These are phyloP conservation scores for Psilocybe mexicana DNA, from an alignment of 1,284 basidiomycete species.

Conservation along the genomic window DNA sequence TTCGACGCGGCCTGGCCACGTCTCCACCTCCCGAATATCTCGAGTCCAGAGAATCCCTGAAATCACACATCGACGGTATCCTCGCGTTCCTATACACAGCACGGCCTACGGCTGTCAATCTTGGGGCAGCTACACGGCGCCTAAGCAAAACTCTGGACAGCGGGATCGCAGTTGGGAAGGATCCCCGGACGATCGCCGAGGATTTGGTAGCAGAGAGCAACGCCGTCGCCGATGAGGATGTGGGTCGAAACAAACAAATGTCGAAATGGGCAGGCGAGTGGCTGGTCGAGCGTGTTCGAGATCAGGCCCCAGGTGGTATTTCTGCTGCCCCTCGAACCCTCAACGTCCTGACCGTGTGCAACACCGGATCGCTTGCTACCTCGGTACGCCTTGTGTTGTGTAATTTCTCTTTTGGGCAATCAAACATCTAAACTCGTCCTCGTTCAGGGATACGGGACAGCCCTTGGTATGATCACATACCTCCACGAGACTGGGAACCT, in stretches of 20 bases:
- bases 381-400: constrained; percentile 57
- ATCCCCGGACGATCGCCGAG: constrained; percentile 50
- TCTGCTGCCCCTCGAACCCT: constrained; percentile 37
- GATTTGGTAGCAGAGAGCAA: constrained; percentile 64
- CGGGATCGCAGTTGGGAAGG: constrained; percentile 41
- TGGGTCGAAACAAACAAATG: constrained; percentile 81
- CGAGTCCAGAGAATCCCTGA: constrained; percentile 47
- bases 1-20: constrained; percentile 47
- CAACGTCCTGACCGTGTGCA: constrained; percentile 92
- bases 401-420: background rate
- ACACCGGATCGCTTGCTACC: constrained; percentile 90
- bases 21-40: constrained; percentile 51
- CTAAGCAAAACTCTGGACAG: constrained; percentile 52
- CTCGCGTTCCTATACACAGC: constrained; percentile 80
- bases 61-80: constrained; percentile 52
- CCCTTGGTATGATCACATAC: constrained; percentile 89
- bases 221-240: constrained; percentile 79
- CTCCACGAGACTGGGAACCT: constrained; percentile 78
- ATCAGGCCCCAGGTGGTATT: constrained; percentile 30
- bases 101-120: constrained; percentile 93
- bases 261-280: constrained; percentile 82
- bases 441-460: constrained; percentile 86
- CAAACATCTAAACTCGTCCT: constrained; percentile 1
- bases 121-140: constrained; percentile 79
- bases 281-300: constrained; percentile 64